Conservation (phyloP, 2,329 filamentous ascomycete genomes). For the Verticillium albo-atrum region DNA sequence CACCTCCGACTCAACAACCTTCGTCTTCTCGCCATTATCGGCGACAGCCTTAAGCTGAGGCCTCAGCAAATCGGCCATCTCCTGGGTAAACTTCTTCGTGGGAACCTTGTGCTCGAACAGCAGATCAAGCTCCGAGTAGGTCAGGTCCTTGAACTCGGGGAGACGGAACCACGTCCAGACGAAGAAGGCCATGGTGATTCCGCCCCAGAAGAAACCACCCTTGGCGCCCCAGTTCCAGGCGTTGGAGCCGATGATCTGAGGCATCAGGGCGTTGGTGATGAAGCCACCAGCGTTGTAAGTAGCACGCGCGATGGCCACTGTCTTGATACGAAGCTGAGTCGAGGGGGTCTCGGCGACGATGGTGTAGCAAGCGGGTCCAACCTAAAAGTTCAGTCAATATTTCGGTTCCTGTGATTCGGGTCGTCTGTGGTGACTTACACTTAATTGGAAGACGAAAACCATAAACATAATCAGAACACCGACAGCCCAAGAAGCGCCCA, state of each 20-base stretch:
- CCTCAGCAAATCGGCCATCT: background rate
- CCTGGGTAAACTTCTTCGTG: slow-evolving; percentile 32
- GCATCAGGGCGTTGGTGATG: slow-evolving; percentile 43
- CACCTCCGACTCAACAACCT: background rate
- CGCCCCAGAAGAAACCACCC: slow-evolving; percentile 42
- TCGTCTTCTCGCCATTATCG: background rate
- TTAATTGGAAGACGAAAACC: slow-evolving; percentile 49
- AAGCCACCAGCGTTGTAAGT: slow-evolving; percentile 46
- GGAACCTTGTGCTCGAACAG: slow-evolving; percentile 33
- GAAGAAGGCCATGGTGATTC: slow-evolving; percentile 42
- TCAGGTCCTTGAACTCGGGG: slow-evolving; percentile 46
- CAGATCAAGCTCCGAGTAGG: slow-evolving; percentile 37
- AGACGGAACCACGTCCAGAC: slow-evolving; percentile 47
- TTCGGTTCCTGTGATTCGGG: background rate
- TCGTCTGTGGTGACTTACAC: slow-evolving; percentile 15
- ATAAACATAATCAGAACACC: slow-evolving; percentile 45
- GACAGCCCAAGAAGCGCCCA: slow-evolving; percentile 33
- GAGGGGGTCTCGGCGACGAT: slow-evolving; percentile 49
- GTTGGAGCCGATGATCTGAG: slow-evolving; percentile 40
- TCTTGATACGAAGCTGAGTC: slow-evolving; percentile 48
- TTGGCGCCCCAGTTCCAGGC: slow-evolving; percentile 44
- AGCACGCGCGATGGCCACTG: slow-evolving; percentile 45
- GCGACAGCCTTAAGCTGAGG: background rate
- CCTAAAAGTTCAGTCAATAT: background rate
- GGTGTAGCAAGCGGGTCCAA: slow-evolving; percentile 50